Evolutionary conservation across 1,139 yeast species (phyloP).

Genomic region (Saccharomyces hybrid): DNA sequence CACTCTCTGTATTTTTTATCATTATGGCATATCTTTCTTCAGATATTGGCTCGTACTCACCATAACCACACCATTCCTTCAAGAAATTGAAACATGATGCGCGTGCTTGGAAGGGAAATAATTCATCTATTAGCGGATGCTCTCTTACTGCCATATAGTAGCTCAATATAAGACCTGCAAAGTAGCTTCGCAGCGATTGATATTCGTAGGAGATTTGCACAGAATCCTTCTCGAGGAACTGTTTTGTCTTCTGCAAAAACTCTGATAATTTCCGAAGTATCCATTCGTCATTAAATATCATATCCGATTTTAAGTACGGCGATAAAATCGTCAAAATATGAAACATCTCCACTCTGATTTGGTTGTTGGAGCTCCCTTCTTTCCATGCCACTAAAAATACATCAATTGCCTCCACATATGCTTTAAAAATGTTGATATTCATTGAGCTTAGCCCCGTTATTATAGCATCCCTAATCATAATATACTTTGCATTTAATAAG

Average conservation of each 20-base stretch:
- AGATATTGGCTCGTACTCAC: slow-evolving; percentile 52
- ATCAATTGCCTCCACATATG: slow-evolving; percentile 73
- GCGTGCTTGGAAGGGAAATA: slow-evolving; percentile 82
- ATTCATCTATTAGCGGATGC: slow-evolving; percentile 34
- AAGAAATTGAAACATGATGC: slow-evolving; percentile 73
- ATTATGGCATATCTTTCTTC: slow-evolving; percentile 62
- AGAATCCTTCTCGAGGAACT: slow-evolving; percentile 48
- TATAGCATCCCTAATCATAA: slow-evolving; percentile 72
- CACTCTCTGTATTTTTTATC: slow-evolving; percentile 39
- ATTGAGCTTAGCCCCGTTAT: slow-evolving; percentile 82
- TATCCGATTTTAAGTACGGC: slow-evolving; percentile 47
- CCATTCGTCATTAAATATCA: slow-evolving; percentile 58
- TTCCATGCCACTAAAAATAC: slow-evolving; percentile 56
- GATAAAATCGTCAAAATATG: slow-evolving; percentile 70
- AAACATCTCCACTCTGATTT: slow-evolving; percentile 65
- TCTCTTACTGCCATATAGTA: slow-evolving; percentile 48
- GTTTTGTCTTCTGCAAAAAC: slow-evolving; percentile 58
- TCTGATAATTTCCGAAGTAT: slow-evolving; percentile 56
- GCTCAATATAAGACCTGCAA: slow-evolving; percentile 68
- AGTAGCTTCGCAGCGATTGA: slow-evolving; percentile 71
- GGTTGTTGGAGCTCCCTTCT: slow-evolving; percentile 31
- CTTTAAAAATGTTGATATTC: slow-evolving; percentile 79
- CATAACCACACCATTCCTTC: slow-evolving; percentile 94
- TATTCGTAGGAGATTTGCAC: slow-evolving; percentile 64
- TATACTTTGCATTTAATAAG: slow-evolving; percentile 58